Percentiles rank a stretch among this genome's conserved stretches.
phyloP scores from a whole-genome alignment of 331 rosid genomes.

The Acacia concinna region DNA sequence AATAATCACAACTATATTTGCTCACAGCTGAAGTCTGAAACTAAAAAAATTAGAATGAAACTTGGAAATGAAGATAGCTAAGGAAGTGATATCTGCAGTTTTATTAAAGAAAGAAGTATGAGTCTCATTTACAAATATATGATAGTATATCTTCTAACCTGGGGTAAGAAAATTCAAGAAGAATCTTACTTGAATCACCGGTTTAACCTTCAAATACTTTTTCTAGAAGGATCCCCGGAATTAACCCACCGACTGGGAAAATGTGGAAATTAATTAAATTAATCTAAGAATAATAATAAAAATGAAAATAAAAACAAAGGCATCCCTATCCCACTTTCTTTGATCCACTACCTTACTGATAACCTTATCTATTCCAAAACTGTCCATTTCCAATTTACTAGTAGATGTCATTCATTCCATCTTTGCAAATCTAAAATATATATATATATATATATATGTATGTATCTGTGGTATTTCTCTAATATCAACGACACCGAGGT shows the following conservation, averaged over 20 bases:
- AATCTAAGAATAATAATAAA: not conserved
- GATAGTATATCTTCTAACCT: slow-evolving; percentile 8
- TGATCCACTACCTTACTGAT: slow-evolving; percentile 27
- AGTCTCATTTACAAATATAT: slow-evolving; percentile 38
- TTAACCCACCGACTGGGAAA: slow-evolving; percentile 37
- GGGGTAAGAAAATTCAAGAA: slow-evolving; percentile 22
- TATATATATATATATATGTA: too few species aligned
- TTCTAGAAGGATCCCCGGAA: slow-evolving; percentile 47
- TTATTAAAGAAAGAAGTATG: slow-evolving; percentile 5
- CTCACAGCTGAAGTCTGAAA: not conserved
- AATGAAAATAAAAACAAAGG: not conserved
- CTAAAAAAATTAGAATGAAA: not conserved
- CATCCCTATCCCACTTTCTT: slow-evolving; percentile 33
- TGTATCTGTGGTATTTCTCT: slow-evolving; percentile 14
- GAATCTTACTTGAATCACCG: slow-evolving; percentile 32
- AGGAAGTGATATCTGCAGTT: not conserved
- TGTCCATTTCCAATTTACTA: slow-evolving; percentile 33
- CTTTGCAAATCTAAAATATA: slow-evolving; percentile 29
- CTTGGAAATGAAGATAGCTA: not conserved
- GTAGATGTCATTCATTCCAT: slow-evolving; percentile 19
- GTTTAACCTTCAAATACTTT: slow-evolving; percentile 29
- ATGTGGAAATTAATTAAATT: slow-evolving; percentile 34
- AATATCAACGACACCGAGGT: slow-evolving; percentile 16
- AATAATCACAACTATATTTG: not conserved
- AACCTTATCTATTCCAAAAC: slow-evolving; percentile 36